These are phyloP conservation scores for Stephania cephalantha DNA, from an alignment of 164 flowering plant species.

Conservation along the genomic window DNA sequence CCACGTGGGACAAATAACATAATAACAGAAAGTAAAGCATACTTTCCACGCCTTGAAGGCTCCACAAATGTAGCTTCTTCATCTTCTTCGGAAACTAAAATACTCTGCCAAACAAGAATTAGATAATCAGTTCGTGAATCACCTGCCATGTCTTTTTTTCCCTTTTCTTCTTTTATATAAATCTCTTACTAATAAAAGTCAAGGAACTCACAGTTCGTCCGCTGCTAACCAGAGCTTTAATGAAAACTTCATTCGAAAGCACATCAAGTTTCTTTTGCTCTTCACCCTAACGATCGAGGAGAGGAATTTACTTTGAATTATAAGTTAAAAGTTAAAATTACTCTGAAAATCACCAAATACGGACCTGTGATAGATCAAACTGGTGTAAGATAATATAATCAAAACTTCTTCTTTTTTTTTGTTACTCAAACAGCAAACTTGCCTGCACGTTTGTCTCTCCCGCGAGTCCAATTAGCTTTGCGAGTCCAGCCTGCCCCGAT, in stretches of 20 bases:
- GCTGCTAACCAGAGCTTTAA: slow-evolving; percentile 91
- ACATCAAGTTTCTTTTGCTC: slow-evolving; percentile 98
- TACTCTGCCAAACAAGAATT: slow-evolving; percentile 42
- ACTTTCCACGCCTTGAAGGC: slow-evolving; percentile 81
- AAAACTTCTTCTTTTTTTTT: background rate
- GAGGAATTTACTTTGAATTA: background rate
- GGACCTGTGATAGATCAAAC: background rate
- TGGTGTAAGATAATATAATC: background rate
- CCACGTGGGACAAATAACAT: background rate
- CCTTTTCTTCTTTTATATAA: background rate
- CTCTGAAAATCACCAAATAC: background rate
- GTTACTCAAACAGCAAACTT: slow-evolving; percentile 13
- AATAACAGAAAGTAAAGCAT: slow-evolving; percentile 4
- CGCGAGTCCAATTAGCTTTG: slow-evolving; percentile 92
- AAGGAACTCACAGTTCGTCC: slow-evolving; percentile 79
- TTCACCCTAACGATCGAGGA: slow-evolving; percentile 57
- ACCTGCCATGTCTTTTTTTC: background rate
- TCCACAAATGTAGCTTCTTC: slow-evolving; percentile 93
- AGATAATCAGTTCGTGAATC: slow-evolving; percentile 2
- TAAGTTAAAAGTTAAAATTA: background rate
- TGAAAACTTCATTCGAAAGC: slow-evolving; percentile 88
- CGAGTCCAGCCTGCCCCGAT: slow-evolving; percentile 90
- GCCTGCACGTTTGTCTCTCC: slow-evolving; percentile 95
- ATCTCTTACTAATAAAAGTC: background rate
- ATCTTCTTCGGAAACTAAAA: slow-evolving; percentile 98